Evolutionary conservation across 2,329 filamentous ascomycete species (phyloP).

Genomic region (Phoma sp.): DNA sequence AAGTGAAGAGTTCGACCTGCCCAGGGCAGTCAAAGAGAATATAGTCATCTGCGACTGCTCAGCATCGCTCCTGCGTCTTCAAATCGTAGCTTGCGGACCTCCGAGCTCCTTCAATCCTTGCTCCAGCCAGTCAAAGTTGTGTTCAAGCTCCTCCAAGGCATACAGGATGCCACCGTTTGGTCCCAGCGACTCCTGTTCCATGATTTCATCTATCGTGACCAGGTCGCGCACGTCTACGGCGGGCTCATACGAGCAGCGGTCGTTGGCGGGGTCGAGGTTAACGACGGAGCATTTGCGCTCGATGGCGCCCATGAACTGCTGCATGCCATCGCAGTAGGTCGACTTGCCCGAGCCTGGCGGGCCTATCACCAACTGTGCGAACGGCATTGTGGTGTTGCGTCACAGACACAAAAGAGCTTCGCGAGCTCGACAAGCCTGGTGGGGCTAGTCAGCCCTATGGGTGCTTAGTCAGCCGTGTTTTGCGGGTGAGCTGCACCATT

Average conservation of each 20-base stretch:
- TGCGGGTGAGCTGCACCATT: slow-evolving; percentile 21
- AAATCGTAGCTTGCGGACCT: slow-evolving; percentile 47
- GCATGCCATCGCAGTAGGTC: slow-evolving; percentile 98
- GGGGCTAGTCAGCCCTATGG: slow-evolving; percentile 9
- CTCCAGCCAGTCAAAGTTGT: slow-evolving; percentile 92
- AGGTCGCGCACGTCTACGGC: slow-evolving; percentile 90
- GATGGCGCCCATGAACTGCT: slow-evolving; percentile 96
- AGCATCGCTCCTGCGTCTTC: slow-evolving; percentile 12
- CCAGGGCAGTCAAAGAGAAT: slow-evolving; percentile 95
- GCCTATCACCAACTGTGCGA: slow-evolving; percentile 85
- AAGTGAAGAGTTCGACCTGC: slow-evolving; percentile 96
- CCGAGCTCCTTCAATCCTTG: slow-evolving; percentile 77
- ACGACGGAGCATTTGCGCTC: slow-evolving; percentile 93
- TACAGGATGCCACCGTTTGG: slow-evolving; percentile 94
- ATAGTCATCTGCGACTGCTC: slow-evolving; percentile 72
- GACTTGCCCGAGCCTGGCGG: slow-evolving; percentile 95
- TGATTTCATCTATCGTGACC: slow-evolving; percentile 91
- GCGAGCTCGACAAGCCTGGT: not conserved
- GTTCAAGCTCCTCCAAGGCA: slow-evolving; percentile 91
- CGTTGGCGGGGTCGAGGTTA: slow-evolving; percentile 97
- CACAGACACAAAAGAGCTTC: not conserved
- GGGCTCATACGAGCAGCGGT: slow-evolving; percentile 84
- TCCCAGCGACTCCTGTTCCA: slow-evolving; percentile 87
- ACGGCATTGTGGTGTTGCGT: slow-evolving; percentile 55
- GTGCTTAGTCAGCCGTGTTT: slow-evolving; percentile 14